Conservation (phyloP, 805 yeast genomes). For the Nematodospora valgi region DNA sequence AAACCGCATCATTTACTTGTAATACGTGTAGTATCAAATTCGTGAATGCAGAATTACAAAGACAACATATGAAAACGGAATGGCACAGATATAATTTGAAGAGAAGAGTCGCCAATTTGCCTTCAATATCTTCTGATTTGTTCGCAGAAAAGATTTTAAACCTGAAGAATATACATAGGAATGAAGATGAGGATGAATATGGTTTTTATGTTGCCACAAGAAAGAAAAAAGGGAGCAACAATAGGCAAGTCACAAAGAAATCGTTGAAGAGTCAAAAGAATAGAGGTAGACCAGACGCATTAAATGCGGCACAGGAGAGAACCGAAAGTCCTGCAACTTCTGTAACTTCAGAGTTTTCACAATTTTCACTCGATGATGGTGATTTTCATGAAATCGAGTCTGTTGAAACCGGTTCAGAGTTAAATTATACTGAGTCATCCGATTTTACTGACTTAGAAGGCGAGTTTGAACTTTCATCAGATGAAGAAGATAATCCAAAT, state of each 20-base stretch:
- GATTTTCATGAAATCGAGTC: constrained; percentile 23
- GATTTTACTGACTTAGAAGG: constrained; percentile 21
- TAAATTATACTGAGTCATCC: constrained; percentile 43
- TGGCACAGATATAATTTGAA: constrained; percentile 46
- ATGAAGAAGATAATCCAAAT: constrained; percentile 20
- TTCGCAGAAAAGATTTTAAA: constrained; percentile 66
- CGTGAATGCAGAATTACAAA: constrained; percentile 34
- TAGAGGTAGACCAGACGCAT: constrained; percentile 23
- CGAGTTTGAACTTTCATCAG: constrained; percentile 13
- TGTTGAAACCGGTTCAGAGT: constrained; percentile 49
- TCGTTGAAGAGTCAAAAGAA: constrained; percentile 25
- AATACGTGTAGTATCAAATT: constrained; percentile 40
- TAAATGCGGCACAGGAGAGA: constrained; percentile 17
- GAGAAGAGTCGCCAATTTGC: constrained; percentile 50
- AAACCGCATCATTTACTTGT: constrained; percentile 30
- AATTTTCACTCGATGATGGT: constrained; percentile 51
- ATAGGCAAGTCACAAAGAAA: constrained; percentile 39
- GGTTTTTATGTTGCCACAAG: constrained; percentile 44
- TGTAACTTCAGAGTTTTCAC: constrained; percentile 51
- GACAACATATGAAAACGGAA: constrained; percentile 43
- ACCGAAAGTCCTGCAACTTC: constrained; percentile 53
- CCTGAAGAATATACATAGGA: constrained; percentile 17
- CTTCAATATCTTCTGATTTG: constrained; percentile 64
- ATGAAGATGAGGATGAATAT: constrained; percentile 47
- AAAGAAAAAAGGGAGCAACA: constrained; percentile 17